Evolutionary conservation across 306 rosid genomes (phyloP).

Genomic region (Quercus cerris): DNA sequence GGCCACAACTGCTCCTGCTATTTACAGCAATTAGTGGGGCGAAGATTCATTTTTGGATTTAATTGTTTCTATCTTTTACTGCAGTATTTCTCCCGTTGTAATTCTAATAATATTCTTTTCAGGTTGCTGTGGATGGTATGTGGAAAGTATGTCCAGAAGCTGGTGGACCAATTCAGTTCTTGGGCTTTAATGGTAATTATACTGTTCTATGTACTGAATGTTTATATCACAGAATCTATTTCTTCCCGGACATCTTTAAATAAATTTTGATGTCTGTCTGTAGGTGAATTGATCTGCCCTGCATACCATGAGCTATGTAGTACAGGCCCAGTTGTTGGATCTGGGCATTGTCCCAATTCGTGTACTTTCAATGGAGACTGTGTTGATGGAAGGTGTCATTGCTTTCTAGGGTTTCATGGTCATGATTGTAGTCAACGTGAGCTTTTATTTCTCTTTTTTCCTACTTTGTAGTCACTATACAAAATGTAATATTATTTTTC

Average conservation of each 20-base stretch:
- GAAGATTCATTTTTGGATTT: background rate
- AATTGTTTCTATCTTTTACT: conserved; percentile 5
- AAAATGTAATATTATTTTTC: background rate
- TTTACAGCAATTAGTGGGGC: background rate
- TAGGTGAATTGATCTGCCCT: conserved; percentile 89
- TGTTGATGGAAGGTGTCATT: conserved; percentile 80
- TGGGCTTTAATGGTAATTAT: conserved; percentile 73
- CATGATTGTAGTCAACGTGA: conserved; percentile 82
- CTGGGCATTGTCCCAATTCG: conserved; percentile 69
- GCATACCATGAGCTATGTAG: conserved; percentile 81
- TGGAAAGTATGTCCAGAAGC: conserved; percentile 85
- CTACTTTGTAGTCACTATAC: background rate
- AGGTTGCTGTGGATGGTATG: conserved; percentile 92
- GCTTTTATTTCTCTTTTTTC: conserved; percentile 29
- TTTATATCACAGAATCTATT: background rate
- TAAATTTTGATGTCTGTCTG: conserved; percentile 11
- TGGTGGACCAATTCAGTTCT: conserved; percentile 84
- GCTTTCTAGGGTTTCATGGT: conserved; percentile 83
- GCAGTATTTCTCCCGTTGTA: background rate
- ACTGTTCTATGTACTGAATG: conserved; percentile 10
- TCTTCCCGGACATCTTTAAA: conserved; percentile 4
- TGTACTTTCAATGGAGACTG: conserved; percentile 93
- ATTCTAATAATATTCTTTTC: conserved; percentile 14
- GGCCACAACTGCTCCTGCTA: background rate
- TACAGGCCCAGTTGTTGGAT: conserved; percentile 36